These are phyloP conservation scores for Xylaria arbuscula DNA, from an alignment of 2,329 filamentous ascomycete genomes.

Conservation along the genomic window DNA sequence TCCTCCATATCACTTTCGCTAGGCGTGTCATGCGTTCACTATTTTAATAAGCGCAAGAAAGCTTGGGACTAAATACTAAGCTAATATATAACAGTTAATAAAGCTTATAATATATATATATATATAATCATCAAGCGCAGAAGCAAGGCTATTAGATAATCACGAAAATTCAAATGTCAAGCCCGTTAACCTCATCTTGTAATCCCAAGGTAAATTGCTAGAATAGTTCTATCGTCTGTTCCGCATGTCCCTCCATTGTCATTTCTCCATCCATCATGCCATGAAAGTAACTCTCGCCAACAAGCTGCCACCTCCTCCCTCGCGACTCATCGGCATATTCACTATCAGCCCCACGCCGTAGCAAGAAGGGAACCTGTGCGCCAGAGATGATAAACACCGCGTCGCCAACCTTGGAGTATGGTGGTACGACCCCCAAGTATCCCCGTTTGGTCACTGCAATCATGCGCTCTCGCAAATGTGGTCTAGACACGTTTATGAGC, in stretches of 20 bases:
- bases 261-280: slow-evolving; percentile 25
- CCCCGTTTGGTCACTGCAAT: slow-evolving; percentile 11
- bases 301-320: slow-evolving; percentile 9
- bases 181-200: too few species aligned
- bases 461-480: slow-evolving; percentile 17
- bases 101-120: too few species aligned
- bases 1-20: too few species aligned
- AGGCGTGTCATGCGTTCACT: too few species aligned
- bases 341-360: background rate
- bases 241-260: background rate
- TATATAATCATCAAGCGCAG: too few species aligned
- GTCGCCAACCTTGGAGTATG: slow-evolving; percentile 15
- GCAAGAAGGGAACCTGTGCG: slow-evolving; percentile 13
- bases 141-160: too few species aligned
- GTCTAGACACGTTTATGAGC: slow-evolving; percentile 6
- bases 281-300: slow-evolving; percentile 25
- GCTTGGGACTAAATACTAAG: too few species aligned
- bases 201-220: slow-evolving; percentile 3
- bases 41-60: too few species aligned
- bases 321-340: background rate
- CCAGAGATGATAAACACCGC: slow-evolving; percentile 16
- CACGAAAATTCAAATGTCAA: too few species aligned
- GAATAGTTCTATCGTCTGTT: slow-evolving; percentile 18
- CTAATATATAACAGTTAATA: too few species aligned
- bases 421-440: slow-evolving; percentile 14